These are phyloP conservation scores for Scenedesmus sp. DNA, from an alignment of 163 green algal species.

Conservation along the genomic window DNA sequence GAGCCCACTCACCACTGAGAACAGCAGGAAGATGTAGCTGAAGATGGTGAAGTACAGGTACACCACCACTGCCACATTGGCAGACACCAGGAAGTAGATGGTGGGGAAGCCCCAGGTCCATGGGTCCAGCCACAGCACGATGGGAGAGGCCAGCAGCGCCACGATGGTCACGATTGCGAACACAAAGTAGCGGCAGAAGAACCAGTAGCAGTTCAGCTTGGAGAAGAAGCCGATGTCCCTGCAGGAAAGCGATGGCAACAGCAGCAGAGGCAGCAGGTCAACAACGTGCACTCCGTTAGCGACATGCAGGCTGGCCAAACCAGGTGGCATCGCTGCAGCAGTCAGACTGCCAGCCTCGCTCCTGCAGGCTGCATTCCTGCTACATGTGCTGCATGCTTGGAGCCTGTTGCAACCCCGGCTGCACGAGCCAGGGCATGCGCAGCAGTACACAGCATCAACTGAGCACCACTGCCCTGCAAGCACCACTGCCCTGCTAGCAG, in stretches of 20 bases:
- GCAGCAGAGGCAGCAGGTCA: neutral
- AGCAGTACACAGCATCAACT: neutral
- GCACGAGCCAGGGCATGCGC: too few species aligned
- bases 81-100: conserved; percentile 75
- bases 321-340: neutral
- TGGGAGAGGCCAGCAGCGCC: conserved; percentile 62
- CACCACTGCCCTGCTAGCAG: neutral
- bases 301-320: neutral
- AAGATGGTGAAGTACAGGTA: conserved; percentile 80
- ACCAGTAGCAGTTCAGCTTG: conserved; percentile 75
- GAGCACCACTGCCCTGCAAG: neutral
- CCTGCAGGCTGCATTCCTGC: neutral
- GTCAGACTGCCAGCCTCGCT: neutral
- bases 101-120: conserved; percentile 64
- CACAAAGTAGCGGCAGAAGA: conserved; percentile 74
- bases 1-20: conserved; percentile 59
- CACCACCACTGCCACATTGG: conserved; percentile 76
- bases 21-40: conserved; percentile 72
- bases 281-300: neutral
- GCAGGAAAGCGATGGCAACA: neutral
- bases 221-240: conserved; percentile 60
- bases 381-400: too few species aligned
- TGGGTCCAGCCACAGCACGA: conserved; percentile 68
- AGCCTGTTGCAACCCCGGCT: too few species aligned
- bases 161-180: conserved; percentile 72